Conservation (phyloP, 2,329 filamentous ascomycete species). For the Immersiporthe knoxdaviesiana region DNA sequence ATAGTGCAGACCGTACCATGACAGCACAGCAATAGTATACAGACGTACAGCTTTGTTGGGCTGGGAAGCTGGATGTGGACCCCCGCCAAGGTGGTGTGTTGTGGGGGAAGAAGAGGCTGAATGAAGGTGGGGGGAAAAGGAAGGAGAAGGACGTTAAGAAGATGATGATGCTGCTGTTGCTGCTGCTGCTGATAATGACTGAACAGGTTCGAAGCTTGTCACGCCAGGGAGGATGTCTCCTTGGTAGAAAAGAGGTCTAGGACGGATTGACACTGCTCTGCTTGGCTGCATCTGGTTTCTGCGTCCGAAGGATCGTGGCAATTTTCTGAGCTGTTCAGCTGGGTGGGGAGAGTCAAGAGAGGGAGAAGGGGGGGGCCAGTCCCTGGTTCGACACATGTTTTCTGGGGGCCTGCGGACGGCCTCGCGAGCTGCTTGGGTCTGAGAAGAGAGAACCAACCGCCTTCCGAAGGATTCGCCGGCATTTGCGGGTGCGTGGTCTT, state of each 20-base stretch:
- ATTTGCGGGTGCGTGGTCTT: neutral
- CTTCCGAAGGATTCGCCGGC: constrained; percentile 11
- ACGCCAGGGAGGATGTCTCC: too few species aligned
- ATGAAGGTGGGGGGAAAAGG: neutral
- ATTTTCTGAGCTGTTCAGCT: constrained; percentile 15
- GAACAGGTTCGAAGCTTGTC: too few species aligned
- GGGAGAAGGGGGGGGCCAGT: too few species aligned
- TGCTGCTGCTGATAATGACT: too few species aligned
- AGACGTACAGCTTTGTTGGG: too few species aligned
- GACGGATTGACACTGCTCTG: neutral
- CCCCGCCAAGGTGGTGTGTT: too few species aligned
- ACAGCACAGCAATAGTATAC: neutral
- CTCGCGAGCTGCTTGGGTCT: neutral
- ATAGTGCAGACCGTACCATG: too few species aligned
- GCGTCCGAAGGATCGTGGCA: constrained; percentile 11
- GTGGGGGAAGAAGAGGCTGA: neutral
- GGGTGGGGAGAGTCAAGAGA: constrained; percentile 2
- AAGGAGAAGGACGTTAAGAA: too few species aligned
- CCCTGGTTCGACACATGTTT: neutral
- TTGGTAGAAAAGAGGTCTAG: too few species aligned
- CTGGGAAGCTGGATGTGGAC: too few species aligned
- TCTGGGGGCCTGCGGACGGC: neutral
- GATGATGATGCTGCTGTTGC: too few species aligned
- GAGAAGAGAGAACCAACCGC: neutral
- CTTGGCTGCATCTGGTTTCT: too few species aligned